Evolutionary conservation across 345 rosid genomes (phyloP).

Genomic region (Pelargonium nanum): DNA sequence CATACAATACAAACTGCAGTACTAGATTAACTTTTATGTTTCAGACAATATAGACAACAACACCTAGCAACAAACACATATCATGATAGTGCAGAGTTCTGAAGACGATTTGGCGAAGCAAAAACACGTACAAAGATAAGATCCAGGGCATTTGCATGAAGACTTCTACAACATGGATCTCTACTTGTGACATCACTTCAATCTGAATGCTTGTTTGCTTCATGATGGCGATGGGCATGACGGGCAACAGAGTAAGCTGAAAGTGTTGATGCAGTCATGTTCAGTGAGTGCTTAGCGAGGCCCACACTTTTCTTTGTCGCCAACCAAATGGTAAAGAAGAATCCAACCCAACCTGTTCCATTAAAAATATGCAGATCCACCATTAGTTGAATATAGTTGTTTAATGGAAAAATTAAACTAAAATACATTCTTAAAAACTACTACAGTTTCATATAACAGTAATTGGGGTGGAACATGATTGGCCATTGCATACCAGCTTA

Average conservation of each 20-base stretch:
- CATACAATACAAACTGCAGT: not conserved
- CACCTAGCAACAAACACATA: not conserved
- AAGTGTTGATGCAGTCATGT: slow-evolving; percentile 47
- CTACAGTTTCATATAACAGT: not conserved
- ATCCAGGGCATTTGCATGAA: not conserved
- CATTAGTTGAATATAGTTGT: not conserved
- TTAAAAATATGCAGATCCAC: slow-evolving; percentile 1
- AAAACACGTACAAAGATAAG: not conserved
- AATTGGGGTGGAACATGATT: not conserved
- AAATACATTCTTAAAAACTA: not conserved
- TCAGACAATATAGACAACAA: slow-evolving; percentile 5
- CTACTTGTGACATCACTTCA: slow-evolving; percentile 8
- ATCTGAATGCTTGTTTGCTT: slow-evolving; percentile 9
- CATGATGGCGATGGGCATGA: slow-evolving; percentile 17
- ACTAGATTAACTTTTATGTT: not conserved
- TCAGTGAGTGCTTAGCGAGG: slow-evolving; percentile 52
- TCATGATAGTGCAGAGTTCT: no score
- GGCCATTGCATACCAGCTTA: not conserved
- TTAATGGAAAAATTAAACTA: not conserved
- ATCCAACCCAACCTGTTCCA: slow-evolving; percentile 80
- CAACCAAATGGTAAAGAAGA: slow-evolving; percentile 63
- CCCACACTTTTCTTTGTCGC: slow-evolving; percentile 47
- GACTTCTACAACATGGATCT: slow-evolving; percentile 3
- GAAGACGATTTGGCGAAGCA: no score
- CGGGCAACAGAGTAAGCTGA: slow-evolving; percentile 35